phyloP scores from a whole-genome alignment of 148 eudicot species.

The Camellia japonica region DNA sequence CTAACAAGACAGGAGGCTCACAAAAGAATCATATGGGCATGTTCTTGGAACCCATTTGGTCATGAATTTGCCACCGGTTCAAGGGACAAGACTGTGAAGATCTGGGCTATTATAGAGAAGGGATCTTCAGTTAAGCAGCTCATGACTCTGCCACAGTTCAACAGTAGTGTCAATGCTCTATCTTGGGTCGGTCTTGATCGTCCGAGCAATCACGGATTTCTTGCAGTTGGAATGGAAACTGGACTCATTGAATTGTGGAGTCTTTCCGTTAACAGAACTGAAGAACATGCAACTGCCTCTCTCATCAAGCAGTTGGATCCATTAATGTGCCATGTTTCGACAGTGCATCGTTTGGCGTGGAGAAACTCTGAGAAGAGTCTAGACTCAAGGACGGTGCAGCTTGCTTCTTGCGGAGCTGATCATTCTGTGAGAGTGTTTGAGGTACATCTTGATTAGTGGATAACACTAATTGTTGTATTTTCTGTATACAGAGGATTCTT shows the following conservation, averaged over 20 bases:
- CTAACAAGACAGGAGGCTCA: constrained; percentile 81
- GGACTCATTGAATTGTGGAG: constrained; percentile 82
- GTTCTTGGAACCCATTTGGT: constrained; percentile 90
- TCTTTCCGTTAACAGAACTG: constrained; percentile 30
- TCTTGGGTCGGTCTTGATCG: constrained; percentile 77
- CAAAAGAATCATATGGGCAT: constrained; percentile 93
- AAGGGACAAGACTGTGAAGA: constrained; percentile 86
- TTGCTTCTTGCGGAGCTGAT: constrained; percentile 96
- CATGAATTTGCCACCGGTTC: constrained; percentile 91
- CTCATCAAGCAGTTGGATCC: constrained; percentile 52
- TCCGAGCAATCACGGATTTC: constrained; percentile 46
- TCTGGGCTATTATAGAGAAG: constrained; percentile 65
- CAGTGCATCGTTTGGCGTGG: constrained; percentile 82
- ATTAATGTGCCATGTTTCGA: constrained; percentile 68
- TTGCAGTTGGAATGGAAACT: constrained; percentile 86
- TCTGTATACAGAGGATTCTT: background rate
- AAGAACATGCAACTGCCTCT: constrained; percentile 35
- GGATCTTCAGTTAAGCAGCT: constrained; percentile 51
- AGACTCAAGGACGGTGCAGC: constrained; percentile 44
- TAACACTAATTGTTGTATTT: background rate
- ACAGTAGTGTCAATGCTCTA: constrained; percentile 72
- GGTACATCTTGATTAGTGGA: constrained; percentile 32
- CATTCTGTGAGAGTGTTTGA: constrained; percentile 73
- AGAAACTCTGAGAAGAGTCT: constrained; percentile 45
- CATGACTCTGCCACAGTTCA: constrained; percentile 59